Percentiles rank a stretch among this genome's conserved stretches.
Evolutionary conservation across 2,329 filamentous ascomycete genomes (phyloP).

Genomic region (Beauveria scarabaeidicola): DNA sequence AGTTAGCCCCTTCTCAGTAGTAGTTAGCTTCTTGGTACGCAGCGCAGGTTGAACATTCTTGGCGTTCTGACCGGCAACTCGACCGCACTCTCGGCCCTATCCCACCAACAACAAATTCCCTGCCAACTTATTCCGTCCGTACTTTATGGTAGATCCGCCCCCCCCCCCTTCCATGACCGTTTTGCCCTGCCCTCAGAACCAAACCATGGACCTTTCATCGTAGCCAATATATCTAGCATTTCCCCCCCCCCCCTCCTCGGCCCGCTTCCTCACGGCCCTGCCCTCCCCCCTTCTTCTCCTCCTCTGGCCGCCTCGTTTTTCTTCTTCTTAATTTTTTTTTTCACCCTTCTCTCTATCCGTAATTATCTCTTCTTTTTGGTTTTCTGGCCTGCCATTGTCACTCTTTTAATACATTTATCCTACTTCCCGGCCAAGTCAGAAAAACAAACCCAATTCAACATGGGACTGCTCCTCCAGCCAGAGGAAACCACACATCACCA

Average conservation of each 20-base stretch:
- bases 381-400: not conserved
- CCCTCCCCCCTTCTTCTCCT: not conserved
- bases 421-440: too few relatives aligned
- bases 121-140: too few relatives aligned
- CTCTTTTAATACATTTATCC: too few relatives aligned
- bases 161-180: not conserved
- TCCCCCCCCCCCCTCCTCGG: not conserved
- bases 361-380: not conserved
- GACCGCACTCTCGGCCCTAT: not conserved
- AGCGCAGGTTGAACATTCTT: not conserved
- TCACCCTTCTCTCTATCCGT: not conserved
- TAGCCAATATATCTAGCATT: not conserved
- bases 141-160: not conserved
- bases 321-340: not conserved
- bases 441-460: not conserved
- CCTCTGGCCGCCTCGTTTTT: not conserved
- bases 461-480: slow-evolving; percentile 1
- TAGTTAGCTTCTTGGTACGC: not conserved
- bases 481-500: not conserved
- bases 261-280: not conserved
- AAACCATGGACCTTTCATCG: not conserved
- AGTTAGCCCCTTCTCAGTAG: too few relatives aligned
- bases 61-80: too few relatives aligned
- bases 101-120: not conserved
- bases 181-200: not conserved